These are phyloP conservation scores for Scedosporium aurantiacum DNA, from an alignment of 2,329 filamentous ascomycete genomes.

Conservation along the genomic window DNA sequence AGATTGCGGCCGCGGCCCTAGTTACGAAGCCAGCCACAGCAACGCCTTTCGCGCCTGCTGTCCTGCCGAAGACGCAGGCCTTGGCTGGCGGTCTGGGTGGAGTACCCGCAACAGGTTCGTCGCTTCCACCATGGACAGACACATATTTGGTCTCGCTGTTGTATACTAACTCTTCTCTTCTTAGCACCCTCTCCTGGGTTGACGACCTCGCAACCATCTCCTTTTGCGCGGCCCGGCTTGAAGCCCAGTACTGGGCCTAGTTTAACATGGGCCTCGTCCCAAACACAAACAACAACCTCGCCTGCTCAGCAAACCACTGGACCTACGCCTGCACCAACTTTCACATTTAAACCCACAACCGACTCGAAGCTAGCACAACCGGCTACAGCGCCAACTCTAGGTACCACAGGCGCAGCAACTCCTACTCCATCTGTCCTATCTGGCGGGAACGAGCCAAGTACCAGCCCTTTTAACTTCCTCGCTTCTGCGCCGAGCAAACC, in stretches of 20 bases:
- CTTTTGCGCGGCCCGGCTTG: background rate
- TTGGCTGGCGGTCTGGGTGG: no score
- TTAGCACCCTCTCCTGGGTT: background rate
- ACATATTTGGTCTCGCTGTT: no score
- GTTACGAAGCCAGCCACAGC: no score
- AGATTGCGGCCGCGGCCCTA: no score
- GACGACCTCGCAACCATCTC: background rate
- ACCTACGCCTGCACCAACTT: background rate
- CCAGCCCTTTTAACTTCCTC: conserved; percentile 1
- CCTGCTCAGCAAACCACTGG: background rate
- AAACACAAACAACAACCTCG: background rate
- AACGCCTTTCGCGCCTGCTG: no score
- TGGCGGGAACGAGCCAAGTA: background rate
- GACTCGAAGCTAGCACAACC: background rate
- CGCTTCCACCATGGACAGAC: no score
- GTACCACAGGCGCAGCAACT: background rate
- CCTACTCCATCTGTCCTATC: background rate
- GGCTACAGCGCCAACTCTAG: background rate
- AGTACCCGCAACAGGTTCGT: no score
- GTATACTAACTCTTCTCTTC: background rate
- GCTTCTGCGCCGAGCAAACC: background rate
- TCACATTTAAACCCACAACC: background rate
- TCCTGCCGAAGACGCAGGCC: no score
- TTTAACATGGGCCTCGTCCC: background rate
- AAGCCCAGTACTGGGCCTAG: background rate